These are phyloP conservation scores for Scutellaria barbata DNA, from an alignment of 257 asterid species.

Conservation along the genomic window DNA sequence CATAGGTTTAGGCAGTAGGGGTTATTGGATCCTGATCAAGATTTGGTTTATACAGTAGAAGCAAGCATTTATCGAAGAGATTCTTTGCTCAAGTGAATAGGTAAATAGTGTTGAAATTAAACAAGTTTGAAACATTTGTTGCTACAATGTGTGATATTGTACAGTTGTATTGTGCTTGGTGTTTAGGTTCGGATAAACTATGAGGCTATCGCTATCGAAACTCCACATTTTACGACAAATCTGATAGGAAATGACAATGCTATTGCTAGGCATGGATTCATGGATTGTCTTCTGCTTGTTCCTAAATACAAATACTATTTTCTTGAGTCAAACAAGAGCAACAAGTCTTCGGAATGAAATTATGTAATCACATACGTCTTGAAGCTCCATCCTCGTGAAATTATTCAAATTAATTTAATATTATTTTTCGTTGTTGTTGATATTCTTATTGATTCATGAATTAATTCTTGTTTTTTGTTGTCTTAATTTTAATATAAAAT, in stretches of 20 bases:
- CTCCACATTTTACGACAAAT: slow-evolving; percentile 54
- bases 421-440: background rate
- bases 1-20: slow-evolving; percentile 80
- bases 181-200: slow-evolving; percentile 58
- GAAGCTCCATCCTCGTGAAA: slow-evolving; percentile 54
- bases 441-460: background rate
- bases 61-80: slow-evolving; percentile 50
- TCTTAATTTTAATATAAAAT: too few species aligned
- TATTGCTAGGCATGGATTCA: slow-evolving; percentile 88
- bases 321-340: slow-evolving; percentile 57
- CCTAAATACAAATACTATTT: slow-evolving; percentile 43
- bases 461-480: too few species aligned
- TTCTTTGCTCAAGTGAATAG: slow-evolving; percentile 80
- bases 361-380: slow-evolving; percentile 77
- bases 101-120: slow-evolving; percentile 27
- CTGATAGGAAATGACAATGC: slow-evolving; percentile 70
- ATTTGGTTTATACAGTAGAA: slow-evolving; percentile 63
- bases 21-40: slow-evolving; percentile 78
- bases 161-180: background rate
- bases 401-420: background rate
- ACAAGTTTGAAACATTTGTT: background rate
- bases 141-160: background rate
- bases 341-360: slow-evolving; percentile 52
- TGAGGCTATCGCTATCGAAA: slow-evolving; percentile 6
- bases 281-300: slow-evolving; percentile 56